Conservation (phyloP, 1,139 yeast species). For the Entelexis sorbosivorans region DNA sequence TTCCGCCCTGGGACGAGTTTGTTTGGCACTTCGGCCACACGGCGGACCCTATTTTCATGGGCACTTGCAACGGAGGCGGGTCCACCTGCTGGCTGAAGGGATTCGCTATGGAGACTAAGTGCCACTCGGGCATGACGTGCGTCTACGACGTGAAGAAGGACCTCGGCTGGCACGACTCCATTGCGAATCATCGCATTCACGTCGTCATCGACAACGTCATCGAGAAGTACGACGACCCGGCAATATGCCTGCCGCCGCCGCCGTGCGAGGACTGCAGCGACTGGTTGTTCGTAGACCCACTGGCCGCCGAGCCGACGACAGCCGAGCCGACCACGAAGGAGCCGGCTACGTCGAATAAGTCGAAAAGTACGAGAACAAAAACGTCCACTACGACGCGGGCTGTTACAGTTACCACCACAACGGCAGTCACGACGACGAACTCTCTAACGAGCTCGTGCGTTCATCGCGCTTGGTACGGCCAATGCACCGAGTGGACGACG, state of each 20-base stretch:
- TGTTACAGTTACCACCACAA: conserved; percentile 5
- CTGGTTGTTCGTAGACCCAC: conserved; percentile 64
- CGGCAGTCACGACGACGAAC: too few relatives aligned
- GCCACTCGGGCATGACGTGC: conserved; percentile 86
- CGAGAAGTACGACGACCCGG: conserved; percentile 60
- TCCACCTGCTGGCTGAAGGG: conserved; percentile 87
- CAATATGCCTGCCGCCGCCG: conserved; percentile 52
- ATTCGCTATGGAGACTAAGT: conserved; percentile 92
- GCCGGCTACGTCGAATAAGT: conserved; percentile 2
- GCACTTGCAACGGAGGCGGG: conserved; percentile 91
- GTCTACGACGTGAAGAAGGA: conserved; percentile 84
- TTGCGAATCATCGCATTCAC: conserved; percentile 81
- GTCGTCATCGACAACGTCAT: conserved; percentile 81
- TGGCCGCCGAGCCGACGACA: conserved; percentile 26
- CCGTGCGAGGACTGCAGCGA: conserved; percentile 76
- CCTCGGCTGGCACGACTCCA: conserved; percentile 80
- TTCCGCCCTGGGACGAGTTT: conserved; percentile 67
- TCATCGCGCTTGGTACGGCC: conserved; percentile 25
- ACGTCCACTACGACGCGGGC: conserved; percentile 12
- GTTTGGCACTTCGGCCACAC: conserved; percentile 95
- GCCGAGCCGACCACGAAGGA: conserved; percentile 40
- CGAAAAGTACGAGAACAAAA: background rate
- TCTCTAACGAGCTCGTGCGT: conserved; percentile 15
- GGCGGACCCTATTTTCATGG: conserved; percentile 95
- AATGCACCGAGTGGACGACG: conserved; percentile 23